Percentiles rank a stretch among this genome's conserved stretches.
These are phyloP conservation scores for Pythium myriotylum DNA, from an alignment of 352 stramenopile genomes.

Conservation along the genomic window DNA sequence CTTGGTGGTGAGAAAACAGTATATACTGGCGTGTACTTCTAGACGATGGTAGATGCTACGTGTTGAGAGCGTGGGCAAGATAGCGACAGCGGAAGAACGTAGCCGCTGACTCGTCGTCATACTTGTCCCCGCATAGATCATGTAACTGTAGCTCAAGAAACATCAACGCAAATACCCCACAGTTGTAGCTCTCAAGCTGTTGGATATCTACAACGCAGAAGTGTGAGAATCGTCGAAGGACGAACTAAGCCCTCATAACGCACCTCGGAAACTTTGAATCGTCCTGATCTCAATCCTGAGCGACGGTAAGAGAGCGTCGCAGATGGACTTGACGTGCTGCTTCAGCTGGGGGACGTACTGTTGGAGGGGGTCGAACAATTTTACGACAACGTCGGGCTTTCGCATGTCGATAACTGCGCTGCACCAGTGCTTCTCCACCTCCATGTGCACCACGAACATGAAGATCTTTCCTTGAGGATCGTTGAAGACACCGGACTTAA, in stretches of 20 bases:
- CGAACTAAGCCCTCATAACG: background rate
- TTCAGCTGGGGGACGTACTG: background rate
- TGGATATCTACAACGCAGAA: constrained; percentile 1
- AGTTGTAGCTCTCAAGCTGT: constrained; percentile 9
- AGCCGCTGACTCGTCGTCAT: no score
- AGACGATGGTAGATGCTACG: no score
- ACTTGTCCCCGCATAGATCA: no score
- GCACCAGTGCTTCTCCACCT: background rate
- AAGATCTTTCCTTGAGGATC: constrained; percentile 1
- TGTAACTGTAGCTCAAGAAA: constrained; percentile 4
- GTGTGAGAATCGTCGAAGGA: no score
- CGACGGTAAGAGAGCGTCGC: background rate
- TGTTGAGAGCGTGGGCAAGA: no score
- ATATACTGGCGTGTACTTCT: no score
- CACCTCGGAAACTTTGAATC: background rate
- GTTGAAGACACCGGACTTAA: background rate
- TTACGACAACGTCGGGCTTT: background rate
- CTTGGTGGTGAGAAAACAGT: no score
- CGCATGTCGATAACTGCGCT: background rate
- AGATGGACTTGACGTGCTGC: background rate
- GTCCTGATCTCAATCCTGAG: background rate
- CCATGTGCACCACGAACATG: constrained; percentile 2
- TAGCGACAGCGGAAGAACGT: no score
- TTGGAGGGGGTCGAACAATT: constrained; percentile 6
- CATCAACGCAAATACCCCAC: constrained; percentile 5